Evolutionary conservation across 371 early-diverging fungal genomes (phyloP).

Genomic region (Actinomucor elegans): DNA sequence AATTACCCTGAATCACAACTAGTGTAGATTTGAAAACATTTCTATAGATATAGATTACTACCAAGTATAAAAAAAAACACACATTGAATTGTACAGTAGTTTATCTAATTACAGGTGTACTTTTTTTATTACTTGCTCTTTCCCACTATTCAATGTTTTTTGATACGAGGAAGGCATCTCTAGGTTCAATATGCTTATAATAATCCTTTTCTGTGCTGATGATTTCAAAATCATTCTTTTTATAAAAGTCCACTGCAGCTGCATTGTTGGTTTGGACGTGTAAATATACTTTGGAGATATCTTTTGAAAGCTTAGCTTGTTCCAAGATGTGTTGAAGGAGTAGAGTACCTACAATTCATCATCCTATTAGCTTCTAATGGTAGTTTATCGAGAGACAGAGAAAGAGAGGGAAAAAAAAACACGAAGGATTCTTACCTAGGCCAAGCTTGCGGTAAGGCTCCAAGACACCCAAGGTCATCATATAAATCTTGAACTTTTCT

Average conservation of each 20-base stretch:
- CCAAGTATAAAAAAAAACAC: no score
- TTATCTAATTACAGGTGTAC: no score
- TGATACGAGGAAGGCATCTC: slow-evolving; percentile 77
- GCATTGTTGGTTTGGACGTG: slow-evolving; percentile 92
- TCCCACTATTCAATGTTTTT: slow-evolving; percentile 34
- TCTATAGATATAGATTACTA: no score
- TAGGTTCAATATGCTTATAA: slow-evolving; percentile 82
- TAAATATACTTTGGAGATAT: slow-evolving; percentile 66
- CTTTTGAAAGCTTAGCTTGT: slow-evolving; percentile 42
- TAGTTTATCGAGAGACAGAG: background rate
- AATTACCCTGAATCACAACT: no score
- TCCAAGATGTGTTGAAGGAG: slow-evolving; percentile 65
- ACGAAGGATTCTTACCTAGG: slow-evolving; percentile 77
- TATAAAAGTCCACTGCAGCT: slow-evolving; percentile 87
- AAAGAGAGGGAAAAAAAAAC: no score
- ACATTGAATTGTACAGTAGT: no score
- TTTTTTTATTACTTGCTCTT: no score
- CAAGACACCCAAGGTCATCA: slow-evolving; percentile 95
- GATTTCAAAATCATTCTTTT: slow-evolving; percentile 78
- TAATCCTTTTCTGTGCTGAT: slow-evolving; percentile 74
- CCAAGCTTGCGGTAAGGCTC: slow-evolving; percentile 82
- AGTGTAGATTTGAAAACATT: no score
- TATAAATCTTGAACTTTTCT: slow-evolving; percentile 61
- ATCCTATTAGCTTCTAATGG: background rate
- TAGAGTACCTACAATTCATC: slow-evolving; percentile 46